Conservation (phyloP, 192 early-diverging fungal species). For the Rhizophagus prolifer region DNA sequence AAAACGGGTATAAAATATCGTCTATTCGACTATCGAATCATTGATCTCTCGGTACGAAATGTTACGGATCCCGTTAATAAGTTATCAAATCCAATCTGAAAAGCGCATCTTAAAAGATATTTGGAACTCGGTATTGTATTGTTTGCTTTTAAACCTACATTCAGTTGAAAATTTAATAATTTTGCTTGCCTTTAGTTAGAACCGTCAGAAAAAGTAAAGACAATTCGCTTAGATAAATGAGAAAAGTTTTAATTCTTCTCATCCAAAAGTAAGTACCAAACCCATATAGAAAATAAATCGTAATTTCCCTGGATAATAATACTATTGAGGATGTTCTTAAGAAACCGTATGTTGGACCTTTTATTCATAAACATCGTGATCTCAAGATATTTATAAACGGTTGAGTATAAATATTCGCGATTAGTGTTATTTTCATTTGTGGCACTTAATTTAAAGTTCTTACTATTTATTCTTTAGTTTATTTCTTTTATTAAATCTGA, state of each 20-base stretch:
- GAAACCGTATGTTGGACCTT: conserved; percentile 7
- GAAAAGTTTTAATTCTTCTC: conserved; percentile 17
- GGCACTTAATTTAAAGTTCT: background rate
- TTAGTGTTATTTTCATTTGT: conserved; percentile 20
- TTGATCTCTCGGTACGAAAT: conserved; percentile 21
- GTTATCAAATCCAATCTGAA: conserved; percentile 21
- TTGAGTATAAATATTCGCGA: conserved; percentile 23
- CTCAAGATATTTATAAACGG: conserved; percentile 30
- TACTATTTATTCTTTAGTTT: conserved; percentile 17
- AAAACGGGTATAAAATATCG: background rate
- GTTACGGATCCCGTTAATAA: conserved; percentile 19
- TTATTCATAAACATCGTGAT: conserved; percentile 25
- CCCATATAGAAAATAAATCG: conserved; percentile 23
- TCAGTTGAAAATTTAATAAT: conserved; percentile 21
- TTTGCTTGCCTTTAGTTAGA: conserved; percentile 25
- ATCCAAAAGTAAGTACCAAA: conserved; percentile 28
- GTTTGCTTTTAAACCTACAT: conserved; percentile 15
- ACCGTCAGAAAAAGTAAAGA: conserved; percentile 6
- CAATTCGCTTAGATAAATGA: conserved; percentile 21
- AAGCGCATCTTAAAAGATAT: conserved; percentile 20
- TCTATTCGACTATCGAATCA: conserved; percentile 14
- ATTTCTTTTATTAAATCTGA: too few relatives aligned
- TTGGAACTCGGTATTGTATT: conserved; percentile 25
- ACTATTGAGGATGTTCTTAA: conserved; percentile 15
- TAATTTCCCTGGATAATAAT: conserved; percentile 23